These are phyloP conservation scores for Apiospora arundinis DNA, from an alignment of 2,329 filamentous ascomycete species.

Conservation along the genomic window DNA sequence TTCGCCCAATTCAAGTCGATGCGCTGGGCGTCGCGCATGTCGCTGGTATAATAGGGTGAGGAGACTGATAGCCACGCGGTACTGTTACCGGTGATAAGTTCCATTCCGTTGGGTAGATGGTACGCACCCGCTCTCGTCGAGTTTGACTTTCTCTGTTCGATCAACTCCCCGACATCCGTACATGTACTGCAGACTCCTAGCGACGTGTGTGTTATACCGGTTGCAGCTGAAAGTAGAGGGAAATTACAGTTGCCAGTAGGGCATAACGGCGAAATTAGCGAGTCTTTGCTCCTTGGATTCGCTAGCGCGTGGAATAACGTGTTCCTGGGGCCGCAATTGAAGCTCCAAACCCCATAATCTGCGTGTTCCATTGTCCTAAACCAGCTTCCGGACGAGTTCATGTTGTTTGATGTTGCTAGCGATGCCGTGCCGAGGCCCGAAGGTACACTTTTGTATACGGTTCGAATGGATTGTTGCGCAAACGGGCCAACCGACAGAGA, in stretches of 20 bases:
- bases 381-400: neutral
- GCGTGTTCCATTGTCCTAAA: neutral
- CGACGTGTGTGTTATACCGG: neutral
- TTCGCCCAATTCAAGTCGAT: neutral
- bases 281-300: neutral
- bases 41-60: too few relatives aligned
- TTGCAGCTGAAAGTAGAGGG: neutral
- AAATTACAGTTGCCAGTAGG: slow-evolving; percentile 10
- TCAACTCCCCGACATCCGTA: neutral
- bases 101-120: neutral
- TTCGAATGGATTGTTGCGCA: slow-evolving; percentile 8
- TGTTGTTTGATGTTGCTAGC: neutral
- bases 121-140: too few relatives aligned
- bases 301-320: neutral
- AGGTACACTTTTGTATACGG: neutral
- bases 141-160: neutral
- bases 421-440: neutral
- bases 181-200: neutral
- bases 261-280: neutral
- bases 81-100: neutral
- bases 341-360: neutral
- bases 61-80: neutral
- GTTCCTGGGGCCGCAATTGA: neutral
- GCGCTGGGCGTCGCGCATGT: too few relatives aligned
- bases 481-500: neutral